These are phyloP conservation scores for Juglanconis oblonga DNA, from an alignment of 2,329 filamentous ascomycete genomes.

Conservation along the genomic window DNA sequence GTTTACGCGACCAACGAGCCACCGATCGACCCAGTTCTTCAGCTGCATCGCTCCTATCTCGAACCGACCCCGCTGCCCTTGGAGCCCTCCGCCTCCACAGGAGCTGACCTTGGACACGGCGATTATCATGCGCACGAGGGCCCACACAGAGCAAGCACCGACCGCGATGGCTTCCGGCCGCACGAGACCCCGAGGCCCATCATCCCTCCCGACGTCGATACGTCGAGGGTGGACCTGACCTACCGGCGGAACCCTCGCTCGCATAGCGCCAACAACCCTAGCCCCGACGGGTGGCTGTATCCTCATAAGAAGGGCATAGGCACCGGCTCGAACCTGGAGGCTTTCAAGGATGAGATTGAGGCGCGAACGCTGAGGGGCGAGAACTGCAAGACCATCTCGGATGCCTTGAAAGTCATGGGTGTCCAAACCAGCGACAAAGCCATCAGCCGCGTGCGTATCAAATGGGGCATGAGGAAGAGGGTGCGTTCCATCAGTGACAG, in stretches of 20 bases:
- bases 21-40: background rate
- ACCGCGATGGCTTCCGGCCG: background rate
- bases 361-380: constrained; percentile 19
- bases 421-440: constrained; percentile 20
- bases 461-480: constrained; percentile 21
- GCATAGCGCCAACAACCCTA: constrained; percentile 12
- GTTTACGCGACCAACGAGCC: background rate
- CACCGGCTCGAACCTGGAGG: constrained; percentile 14
- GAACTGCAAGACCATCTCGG: constrained; percentile 22
- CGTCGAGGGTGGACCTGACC: constrained; percentile 5
- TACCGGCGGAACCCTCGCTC: constrained; percentile 1
- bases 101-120: background rate
- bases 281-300: constrained; percentile 11
- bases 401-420: constrained; percentile 18
- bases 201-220: background rate
- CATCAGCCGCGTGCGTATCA: constrained; percentile 20
- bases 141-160: background rate
- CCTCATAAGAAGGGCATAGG: constrained; percentile 17
- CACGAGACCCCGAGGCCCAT: background rate
- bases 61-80: background rate
- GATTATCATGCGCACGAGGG: background rate
- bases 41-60: background rate
- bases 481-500: background rate
- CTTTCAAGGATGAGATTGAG: constrained; percentile 20
- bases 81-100: background rate